Conservation (phyloP, 139 green algal species). For the Desmodesmus armatus region DNA sequence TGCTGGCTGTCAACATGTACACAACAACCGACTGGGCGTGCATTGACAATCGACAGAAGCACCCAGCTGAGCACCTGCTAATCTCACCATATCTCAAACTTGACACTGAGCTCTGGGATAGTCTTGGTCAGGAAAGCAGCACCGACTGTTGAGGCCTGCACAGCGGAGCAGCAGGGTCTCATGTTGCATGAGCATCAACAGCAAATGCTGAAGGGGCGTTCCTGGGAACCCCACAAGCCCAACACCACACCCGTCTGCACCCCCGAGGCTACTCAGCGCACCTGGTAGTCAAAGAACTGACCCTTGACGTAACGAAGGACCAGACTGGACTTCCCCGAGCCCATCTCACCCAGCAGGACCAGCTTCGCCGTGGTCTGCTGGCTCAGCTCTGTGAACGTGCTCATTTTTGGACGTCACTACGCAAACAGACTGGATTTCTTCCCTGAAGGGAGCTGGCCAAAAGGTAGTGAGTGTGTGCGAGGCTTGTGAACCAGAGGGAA, state of each 20-base stretch:
- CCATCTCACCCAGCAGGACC: constrained; percentile 98
- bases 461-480: too few species aligned
- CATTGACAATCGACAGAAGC: too few species aligned
- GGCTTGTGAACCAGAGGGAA: too few species aligned
- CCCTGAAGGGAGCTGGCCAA: too few species aligned
- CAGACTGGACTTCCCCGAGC: constrained; percentile 93
- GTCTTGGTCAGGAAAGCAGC: constrained; percentile 99
- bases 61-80: too few species aligned
- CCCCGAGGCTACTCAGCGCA: constrained; percentile 45
- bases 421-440: too few species aligned
- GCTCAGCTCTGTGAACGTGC: constrained; percentile 45
- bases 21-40: too few species aligned
- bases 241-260: background rate
- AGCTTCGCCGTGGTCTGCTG: constrained; percentile 82
- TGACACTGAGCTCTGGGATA: constrained; percentile 94
- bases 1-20: too few species aligned
- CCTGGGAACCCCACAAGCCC: background rate
- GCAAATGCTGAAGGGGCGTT: background rate
- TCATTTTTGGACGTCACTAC: too few species aligned
- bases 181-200: constrained; percentile 17
- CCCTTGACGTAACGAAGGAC: constrained; percentile 97
- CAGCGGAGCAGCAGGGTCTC: background rate
- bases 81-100: constrained; percentile 98
- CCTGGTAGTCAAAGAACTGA: constrained; percentile 99
- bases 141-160: constrained; percentile 97